Evolutionary conservation across 495 filamentous ascomycete species (phyloP).

Genomic region (Aspergillus olivimuriae): DNA sequence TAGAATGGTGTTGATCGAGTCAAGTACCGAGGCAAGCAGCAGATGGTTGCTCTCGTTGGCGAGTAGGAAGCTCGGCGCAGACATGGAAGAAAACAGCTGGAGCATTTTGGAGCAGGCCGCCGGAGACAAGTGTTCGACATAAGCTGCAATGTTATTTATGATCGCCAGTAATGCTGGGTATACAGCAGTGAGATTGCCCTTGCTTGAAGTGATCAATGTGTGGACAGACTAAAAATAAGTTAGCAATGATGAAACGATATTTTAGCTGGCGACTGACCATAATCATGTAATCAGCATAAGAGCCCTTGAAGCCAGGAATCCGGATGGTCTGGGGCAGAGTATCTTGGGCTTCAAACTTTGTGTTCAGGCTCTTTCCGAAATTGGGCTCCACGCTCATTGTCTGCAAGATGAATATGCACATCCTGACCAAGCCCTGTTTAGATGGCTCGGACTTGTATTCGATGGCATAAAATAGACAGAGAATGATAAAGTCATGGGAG

Average conservation of each 20-base stretch:
- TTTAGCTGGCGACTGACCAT: conserved; percentile 44
- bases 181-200: conserved; percentile 84
- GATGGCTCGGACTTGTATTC: conserved; percentile 79
- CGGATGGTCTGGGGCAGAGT: conserved; percentile 75
- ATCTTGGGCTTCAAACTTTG: conserved; percentile 82
- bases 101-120: conserved; percentile 74
- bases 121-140: conserved; percentile 70
- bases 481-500: conserved; percentile 85
- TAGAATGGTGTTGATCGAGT: conserved; percentile 85
- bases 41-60: conserved; percentile 90
- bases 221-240: conserved; percentile 74
- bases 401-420: conserved; percentile 95
- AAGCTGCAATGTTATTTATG: conserved; percentile 85
- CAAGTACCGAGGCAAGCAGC: conserved; percentile 74
- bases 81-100: conserved; percentile 90
- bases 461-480: conserved; percentile 87
- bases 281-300: conserved; percentile 90
- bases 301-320: conserved; percentile 77
- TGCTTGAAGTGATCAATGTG: conserved; percentile 82
- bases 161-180: conserved; percentile 91
- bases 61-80: conserved; percentile 87
- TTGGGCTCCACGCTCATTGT: conserved; percentile 90
- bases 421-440: conserved; percentile 86
- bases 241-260: conserved; percentile 15
- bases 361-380: conserved; percentile 86